Conservation (phyloP, 2,329 filamentous ascomycete genomes). For the Bipolaris sorokiniana region DNA sequence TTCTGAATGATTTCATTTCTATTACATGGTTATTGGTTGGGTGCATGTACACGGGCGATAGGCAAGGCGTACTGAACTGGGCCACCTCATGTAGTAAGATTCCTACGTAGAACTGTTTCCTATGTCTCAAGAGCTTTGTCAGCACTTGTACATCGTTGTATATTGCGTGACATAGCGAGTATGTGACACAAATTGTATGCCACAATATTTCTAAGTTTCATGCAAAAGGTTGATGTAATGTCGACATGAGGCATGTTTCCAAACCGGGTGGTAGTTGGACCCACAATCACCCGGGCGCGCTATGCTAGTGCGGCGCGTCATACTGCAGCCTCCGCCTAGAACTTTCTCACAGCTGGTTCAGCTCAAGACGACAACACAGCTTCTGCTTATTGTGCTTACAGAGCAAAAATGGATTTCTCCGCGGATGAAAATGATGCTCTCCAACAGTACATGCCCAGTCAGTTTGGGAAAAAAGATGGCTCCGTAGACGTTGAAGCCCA, state of each 20-base stretch:
- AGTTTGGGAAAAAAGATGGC: constrained; percentile 83
- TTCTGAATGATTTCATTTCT: not conserved
- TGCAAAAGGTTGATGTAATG: not conserved
- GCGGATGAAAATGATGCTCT: constrained; percentile 68
- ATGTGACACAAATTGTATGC: not conserved
- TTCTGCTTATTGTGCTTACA: constrained; percentile 10
- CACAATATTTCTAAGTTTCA: not conserved
- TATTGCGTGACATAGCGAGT: not conserved
- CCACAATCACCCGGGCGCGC: constrained; percentile 2
- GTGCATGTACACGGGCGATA: not conserved
- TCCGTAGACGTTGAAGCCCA: constrained; percentile 78
- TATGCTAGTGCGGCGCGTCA: constrained; percentile 18
- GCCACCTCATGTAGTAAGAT: not conserved
- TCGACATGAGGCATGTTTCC: not conserved
- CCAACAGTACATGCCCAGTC: constrained; percentile 76
- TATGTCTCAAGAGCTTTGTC: not conserved
- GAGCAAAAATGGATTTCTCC: constrained; percentile 35
- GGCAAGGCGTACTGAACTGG: not conserved
- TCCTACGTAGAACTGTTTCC: not conserved
- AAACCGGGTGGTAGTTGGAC: not conserved
- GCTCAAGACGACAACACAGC: constrained; percentile 7
- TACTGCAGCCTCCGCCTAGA: constrained; percentile 13
- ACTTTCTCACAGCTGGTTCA: constrained; percentile 4
- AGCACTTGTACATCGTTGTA: not conserved
- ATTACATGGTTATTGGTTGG: not conserved